Conservation (phyloP, 805 yeast species). For the Debaryomyces hansenii region DNA sequence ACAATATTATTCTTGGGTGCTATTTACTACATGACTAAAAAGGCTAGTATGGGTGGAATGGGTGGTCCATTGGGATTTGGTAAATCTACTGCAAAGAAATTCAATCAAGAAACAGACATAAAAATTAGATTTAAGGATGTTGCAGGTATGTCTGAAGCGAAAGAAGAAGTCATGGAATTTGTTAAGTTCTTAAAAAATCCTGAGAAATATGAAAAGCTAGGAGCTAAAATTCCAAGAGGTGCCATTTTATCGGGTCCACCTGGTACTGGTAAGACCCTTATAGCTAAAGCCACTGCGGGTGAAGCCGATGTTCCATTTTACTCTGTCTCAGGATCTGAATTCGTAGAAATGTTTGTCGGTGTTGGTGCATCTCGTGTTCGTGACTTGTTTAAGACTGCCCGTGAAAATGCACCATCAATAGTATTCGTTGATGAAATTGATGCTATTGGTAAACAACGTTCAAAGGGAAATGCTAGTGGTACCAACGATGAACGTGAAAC, state of each 20-base stretch:
- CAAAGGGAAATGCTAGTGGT: slow-evolving; percentile 73
- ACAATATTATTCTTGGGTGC: slow-evolving; percentile 88
- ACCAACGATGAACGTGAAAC: slow-evolving; percentile 97
- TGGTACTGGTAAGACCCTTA: slow-evolving; percentile 96
- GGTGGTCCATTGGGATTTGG: slow-evolving; percentile 85
- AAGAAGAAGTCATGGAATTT: slow-evolving; percentile 97
- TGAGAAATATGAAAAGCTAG: slow-evolving; percentile 82
- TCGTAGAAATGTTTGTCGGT: slow-evolving; percentile 98
- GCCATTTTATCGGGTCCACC: slow-evolving; percentile 98
- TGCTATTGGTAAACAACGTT: slow-evolving; percentile 94
- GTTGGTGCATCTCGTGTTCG: slow-evolving; percentile 98
- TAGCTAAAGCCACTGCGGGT: slow-evolving; percentile 99
- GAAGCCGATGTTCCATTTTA: slow-evolving; percentile 98
- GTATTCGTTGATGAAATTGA: slow-evolving; percentile 98
- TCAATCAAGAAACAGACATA: slow-evolving; percentile 89
- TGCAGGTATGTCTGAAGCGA: slow-evolving; percentile 97
- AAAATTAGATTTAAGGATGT: slow-evolving; percentile 90
- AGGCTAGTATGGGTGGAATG: slow-evolving; percentile 70
- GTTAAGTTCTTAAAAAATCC: slow-evolving; percentile 92
- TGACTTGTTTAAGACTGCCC: slow-evolving; percentile 87
- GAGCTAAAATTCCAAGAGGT: slow-evolving; percentile 98
- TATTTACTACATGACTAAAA: slow-evolving; percentile 75
- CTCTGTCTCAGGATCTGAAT: slow-evolving; percentile 96
- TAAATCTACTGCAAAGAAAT: slow-evolving; percentile 85
- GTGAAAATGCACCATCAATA: slow-evolving; percentile 92